Base-by-base conservation (phyloP, 768 basidiomycete species). In the Gloeophyllum trabeum region DNA sequence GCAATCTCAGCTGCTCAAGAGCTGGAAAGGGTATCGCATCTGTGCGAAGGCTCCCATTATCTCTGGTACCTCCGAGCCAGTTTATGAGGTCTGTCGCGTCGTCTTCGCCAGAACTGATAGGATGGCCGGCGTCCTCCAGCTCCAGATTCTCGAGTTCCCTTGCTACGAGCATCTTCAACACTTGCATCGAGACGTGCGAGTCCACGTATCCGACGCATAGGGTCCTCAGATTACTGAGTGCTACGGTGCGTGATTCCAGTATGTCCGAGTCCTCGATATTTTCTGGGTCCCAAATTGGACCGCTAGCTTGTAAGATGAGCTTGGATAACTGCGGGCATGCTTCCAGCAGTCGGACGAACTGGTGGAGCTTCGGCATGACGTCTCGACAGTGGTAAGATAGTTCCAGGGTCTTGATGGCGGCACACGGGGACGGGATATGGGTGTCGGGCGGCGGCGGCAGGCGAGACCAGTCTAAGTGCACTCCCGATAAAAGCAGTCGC, bases 401-500 rank as follows among this genome's bases (percentile, higher is more conserved):
- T 41, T 71, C 69, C 40, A 78, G 61, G 1, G 52, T 56, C 40
- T 56, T 54, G 24, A 68, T 50, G 39, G 32, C 40, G 18, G 39
- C 22, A 6, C n/a, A n/a, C n/a, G 13, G 40, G 3, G 40, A 35
- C 19, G 43, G 35, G 20, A 46, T 37, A 21, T 21, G 28, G n/a
- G n/a, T n/a, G n/a, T n/a, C n/a, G 38, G 20, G 6, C 22, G 46
- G 47, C 39, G 48, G 39, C 24, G 64, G 60, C 32, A 75, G 67
- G 19, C 63, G 54, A 2, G 55, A 40, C 77, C 73, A 80, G 32
- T 74, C 61, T 24, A 71, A 62, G 51, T 79, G 77, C 3, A 81
- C 75, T 18, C 79, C 78, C 42, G 65, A 62, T 10, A 80, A 69
- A 1, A 59, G 60, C 18, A 80, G 63, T 28, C 65, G 57, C n/a